Evolutionary conservation across 805 yeast species (phyloP).

Genomic region (Suhomyces pyralidae): DNA sequence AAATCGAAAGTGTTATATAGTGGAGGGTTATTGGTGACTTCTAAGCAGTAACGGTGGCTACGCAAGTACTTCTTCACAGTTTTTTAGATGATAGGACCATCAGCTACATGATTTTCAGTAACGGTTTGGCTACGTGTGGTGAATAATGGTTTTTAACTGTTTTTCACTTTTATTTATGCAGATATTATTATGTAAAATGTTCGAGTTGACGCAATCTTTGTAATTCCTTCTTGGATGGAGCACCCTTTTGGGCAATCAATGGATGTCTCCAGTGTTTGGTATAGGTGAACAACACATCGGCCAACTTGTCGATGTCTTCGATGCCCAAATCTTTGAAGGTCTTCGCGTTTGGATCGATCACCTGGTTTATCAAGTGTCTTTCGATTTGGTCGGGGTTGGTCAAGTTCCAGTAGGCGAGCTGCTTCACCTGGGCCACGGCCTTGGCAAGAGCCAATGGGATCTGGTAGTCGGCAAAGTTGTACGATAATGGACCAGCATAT

Average conservation of each 20-base stretch:
- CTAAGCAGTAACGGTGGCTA: too few relatives aligned
- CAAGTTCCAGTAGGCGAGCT: constrained; percentile 43
- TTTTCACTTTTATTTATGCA: not conserved
- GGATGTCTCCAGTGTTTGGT: constrained; percentile 51
- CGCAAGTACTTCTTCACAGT: too few relatives aligned
- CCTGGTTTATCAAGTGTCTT: constrained; percentile 69
- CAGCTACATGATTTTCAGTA: too few relatives aligned
- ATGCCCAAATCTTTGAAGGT: constrained; percentile 73
- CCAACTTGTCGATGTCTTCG: constrained; percentile 37
- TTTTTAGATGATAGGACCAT: too few relatives aligned
- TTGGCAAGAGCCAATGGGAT: constrained; percentile 47
- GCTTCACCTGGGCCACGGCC: constrained; percentile 43
- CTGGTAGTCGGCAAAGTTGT: constrained; percentile 40
- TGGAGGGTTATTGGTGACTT: too few relatives aligned
- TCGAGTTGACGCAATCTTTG: constrained; percentile 43
- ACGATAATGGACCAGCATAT: constrained; percentile 43
- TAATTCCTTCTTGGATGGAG: constrained; percentile 38
- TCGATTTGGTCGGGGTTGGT: constrained; percentile 71
- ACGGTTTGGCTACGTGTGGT: too few relatives aligned
- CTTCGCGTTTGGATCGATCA: constrained; percentile 55
- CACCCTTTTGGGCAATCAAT: constrained; percentile 45
- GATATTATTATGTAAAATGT: constrained; percentile 33
- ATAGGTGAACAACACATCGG: constrained; percentile 43
- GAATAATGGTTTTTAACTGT: too few relatives aligned
- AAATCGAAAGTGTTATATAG: too few relatives aligned